A percentile compares a stretch with the other conserved stretches of the same genome.
Conservation (phyloP, 495 filamentous ascomycete genomes). For the Clavariopsis aquatica region DNA sequence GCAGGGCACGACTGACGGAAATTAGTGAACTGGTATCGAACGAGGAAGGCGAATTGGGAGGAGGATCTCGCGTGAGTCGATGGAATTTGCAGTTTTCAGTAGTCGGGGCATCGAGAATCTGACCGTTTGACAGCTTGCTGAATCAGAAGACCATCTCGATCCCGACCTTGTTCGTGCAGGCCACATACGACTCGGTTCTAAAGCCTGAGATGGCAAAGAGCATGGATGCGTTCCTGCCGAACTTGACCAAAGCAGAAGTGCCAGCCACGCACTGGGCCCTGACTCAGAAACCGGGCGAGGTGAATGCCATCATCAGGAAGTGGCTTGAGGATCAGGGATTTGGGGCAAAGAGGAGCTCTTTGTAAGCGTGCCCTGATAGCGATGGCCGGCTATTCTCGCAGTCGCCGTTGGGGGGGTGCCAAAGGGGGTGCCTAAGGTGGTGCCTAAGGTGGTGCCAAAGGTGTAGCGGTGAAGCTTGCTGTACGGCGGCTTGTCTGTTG, state of each 20-base stretch:
- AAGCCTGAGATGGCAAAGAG: conserved; percentile 63
- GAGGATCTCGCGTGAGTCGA: conserved; percentile 63
- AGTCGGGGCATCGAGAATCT: conserved; percentile 12
- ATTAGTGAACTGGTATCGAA: conserved; percentile 80
- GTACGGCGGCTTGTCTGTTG: conserved; percentile 5
- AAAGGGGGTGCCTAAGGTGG: too few relatives aligned
- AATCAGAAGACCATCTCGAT: conserved; percentile 54
- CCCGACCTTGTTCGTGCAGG: conserved; percentile 75
- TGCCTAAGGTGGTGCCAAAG: too few relatives aligned
- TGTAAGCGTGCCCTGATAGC: conserved; percentile 29
- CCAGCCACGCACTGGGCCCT: conserved; percentile 48
- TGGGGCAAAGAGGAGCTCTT: conserved; percentile 41
- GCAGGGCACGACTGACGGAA: conserved; percentile 19
- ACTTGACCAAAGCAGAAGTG: conserved; percentile 52
- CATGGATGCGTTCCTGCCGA: conserved; percentile 67
- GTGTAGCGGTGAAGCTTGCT: conserved; percentile 18
- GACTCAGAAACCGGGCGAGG: conserved; percentile 44
- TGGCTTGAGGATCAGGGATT: conserved; percentile 46
- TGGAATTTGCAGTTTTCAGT: too few relatives aligned
- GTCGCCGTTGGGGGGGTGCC: neutral
- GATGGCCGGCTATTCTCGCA: neutral
- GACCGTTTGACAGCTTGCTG: conserved; percentile 27
- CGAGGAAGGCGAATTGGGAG: conserved; percentile 66
- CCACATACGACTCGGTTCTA: conserved; percentile 64
- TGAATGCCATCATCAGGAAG: conserved; percentile 45